Evolutionary conservation across 331 rosid species (phyloP).

Genomic region (Malus hybrid): DNA sequence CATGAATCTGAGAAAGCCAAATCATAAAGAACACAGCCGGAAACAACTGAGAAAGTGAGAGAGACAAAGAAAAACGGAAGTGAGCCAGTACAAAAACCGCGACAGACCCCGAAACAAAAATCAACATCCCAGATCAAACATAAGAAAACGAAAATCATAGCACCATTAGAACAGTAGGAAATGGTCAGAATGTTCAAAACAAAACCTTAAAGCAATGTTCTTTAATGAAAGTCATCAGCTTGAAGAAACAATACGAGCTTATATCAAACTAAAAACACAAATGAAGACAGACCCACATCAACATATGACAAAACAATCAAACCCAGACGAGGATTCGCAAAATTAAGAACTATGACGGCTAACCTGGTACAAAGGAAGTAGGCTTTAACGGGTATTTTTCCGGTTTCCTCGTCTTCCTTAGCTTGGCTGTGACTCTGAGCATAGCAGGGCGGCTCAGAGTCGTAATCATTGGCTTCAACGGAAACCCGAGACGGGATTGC

Average conservation of each 20-base stretch:
- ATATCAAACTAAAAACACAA: background rate
- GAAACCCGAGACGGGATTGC: constrained; percentile 42
- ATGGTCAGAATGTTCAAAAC: background rate
- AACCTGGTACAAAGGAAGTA: constrained; percentile 91
- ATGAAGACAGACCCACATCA: background rate
- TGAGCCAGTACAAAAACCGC: background rate
- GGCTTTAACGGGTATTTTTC: constrained; percentile 75
- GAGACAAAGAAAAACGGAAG: constrained; percentile 1
- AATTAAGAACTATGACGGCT: background rate
- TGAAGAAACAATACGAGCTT: background rate
- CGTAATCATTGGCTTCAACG: constrained; percentile 28
- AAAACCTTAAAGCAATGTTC: background rate
- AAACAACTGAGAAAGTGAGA: constrained; percentile 15
- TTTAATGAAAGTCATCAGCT: background rate
- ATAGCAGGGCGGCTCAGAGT: constrained; percentile 17
- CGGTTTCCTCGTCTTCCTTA: constrained; percentile 28
- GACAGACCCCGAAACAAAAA: background rate
- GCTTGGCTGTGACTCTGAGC: constrained; percentile 15
- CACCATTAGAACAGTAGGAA: background rate
- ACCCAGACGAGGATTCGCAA: constrained; percentile 3
- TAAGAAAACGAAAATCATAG: background rate
- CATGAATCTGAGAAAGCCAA: constrained; percentile 67
- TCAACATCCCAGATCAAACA: background rate
- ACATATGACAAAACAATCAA: background rate
- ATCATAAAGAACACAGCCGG: constrained; percentile 32